phyloP scores from a whole-genome alignment of 2,329 filamentous ascomycete genomes.

The Xylariales sp. region DNA sequence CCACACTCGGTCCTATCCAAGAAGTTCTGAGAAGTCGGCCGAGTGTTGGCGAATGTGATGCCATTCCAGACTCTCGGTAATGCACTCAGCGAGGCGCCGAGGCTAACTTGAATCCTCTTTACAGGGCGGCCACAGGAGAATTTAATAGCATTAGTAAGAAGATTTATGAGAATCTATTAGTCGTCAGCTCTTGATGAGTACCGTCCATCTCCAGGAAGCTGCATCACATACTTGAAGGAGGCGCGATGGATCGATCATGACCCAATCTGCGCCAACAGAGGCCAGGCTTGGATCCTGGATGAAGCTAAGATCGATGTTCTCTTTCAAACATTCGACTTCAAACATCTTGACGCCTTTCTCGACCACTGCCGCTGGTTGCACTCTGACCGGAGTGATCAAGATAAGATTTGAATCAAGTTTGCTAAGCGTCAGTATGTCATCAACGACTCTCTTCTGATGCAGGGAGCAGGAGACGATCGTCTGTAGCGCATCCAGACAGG shows the following conservation, averaged over 20 bases:
- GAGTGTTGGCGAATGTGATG: constrained; percentile 41
- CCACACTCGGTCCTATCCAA: constrained; percentile 64
- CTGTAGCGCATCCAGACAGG: constrained; percentile 67
- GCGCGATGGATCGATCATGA: constrained; percentile 70
- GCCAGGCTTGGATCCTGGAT: constrained; percentile 63
- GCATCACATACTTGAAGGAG: too few species aligned
- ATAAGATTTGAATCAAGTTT: constrained; percentile 69
- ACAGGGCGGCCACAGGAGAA: constrained; percentile 58
- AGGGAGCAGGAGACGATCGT: constrained; percentile 76
- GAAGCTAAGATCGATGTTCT: constrained; percentile 68
- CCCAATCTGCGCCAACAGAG: constrained; percentile 62
- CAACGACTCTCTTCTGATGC: constrained; percentile 70
- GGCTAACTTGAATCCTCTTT: constrained; percentile 56
- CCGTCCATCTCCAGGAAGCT: too few species aligned
- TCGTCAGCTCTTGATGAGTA: too few species aligned
- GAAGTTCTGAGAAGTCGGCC: constrained; percentile 36
- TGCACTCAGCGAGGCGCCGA: constrained; percentile 57
- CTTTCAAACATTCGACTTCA: constrained; percentile 67
- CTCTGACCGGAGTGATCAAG: constrained; percentile 64
- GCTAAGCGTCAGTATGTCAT: constrained; percentile 62
- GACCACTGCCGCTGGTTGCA: constrained; percentile 63
- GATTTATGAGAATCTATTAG: constrained; percentile 74
- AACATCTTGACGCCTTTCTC: constrained; percentile 73
- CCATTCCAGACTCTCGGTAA: constrained; percentile 32
- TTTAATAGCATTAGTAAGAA: constrained; percentile 65